phyloP scores from a whole-genome alignment of 1,284 basidiomycete genomes.

The Kwoniella shivajii region DNA sequence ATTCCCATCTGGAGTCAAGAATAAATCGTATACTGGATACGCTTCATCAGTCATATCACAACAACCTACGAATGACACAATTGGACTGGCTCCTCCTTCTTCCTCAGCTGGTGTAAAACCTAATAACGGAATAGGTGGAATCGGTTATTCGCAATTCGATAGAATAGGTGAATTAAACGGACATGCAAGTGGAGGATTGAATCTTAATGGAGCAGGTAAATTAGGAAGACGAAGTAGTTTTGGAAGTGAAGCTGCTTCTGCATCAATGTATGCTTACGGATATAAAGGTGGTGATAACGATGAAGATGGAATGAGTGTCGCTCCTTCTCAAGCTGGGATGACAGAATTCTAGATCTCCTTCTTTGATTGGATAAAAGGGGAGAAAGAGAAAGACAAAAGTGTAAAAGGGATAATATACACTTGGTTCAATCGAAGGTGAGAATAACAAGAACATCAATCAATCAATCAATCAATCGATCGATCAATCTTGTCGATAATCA shows the following conservation, averaged over 20 bases:
- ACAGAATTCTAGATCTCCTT: slow-evolving; percentile 50
- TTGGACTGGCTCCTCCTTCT: slow-evolving; percentile 11
- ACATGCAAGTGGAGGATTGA: neutral
- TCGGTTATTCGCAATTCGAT: slow-evolving; percentile 81
- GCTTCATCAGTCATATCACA: slow-evolving; percentile 89
- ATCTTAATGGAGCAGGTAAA: neutral
- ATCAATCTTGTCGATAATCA: too few species aligned
- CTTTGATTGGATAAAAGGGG: neutral
- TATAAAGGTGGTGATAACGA: slow-evolving; percentile 49
- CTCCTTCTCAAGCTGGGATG: slow-evolving; percentile 54
- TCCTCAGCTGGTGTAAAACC: slow-evolving; percentile 54
- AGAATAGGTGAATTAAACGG: slow-evolving; percentile 22
- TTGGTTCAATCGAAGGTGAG: too few species aligned
- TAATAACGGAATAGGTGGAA: slow-evolving; percentile 59
- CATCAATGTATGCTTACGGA: slow-evolving; percentile 48
- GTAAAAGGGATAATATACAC: too few species aligned
- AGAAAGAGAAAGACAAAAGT: neutral
- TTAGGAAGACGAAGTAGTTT: slow-evolving; percentile 61
- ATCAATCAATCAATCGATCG: too few species aligned
- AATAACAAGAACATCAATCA: too few species aligned
- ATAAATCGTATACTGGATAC: slow-evolving; percentile 70
- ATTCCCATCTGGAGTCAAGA: slow-evolving; percentile 63
- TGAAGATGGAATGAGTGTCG: slow-evolving; percentile 51
- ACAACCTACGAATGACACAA: slow-evolving; percentile 72
- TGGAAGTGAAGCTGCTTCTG: slow-evolving; percentile 55